phyloP scores from a whole-genome alignment of 352 stramenopile species.

The Phytophthora fragariae region DNA sequence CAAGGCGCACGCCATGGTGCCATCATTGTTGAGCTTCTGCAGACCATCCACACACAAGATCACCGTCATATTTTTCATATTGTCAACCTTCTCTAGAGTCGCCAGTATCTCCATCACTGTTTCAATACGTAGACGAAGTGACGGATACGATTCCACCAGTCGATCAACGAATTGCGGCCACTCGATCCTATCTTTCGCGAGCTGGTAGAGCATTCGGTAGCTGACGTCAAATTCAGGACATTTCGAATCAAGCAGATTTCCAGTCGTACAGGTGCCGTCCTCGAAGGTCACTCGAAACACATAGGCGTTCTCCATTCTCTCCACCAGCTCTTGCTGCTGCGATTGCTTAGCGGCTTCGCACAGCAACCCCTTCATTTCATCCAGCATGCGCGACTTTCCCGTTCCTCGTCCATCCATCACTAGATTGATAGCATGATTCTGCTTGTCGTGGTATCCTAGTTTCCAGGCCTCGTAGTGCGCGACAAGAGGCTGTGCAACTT shows the following conservation, averaged over 20 bases:
- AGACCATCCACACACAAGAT: constrained; percentile 43
- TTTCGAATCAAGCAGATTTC: neutral
- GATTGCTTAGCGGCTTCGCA: constrained; percentile 20
- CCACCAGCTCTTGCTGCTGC: neutral
- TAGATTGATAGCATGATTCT: neutral
- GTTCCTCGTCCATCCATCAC: constrained; percentile 11
- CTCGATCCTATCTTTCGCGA: constrained; percentile 5
- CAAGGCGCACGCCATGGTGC: constrained; percentile 5
- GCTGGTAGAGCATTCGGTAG: constrained; percentile 17
- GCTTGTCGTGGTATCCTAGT: neutral
- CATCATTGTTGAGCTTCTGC: constrained; percentile 33
- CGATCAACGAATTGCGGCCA: neutral
- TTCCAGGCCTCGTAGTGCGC: neutral
- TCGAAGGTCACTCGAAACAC: constrained; percentile 12
- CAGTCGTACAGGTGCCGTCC: neutral
- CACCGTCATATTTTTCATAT: constrained; percentile 39
- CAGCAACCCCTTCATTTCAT: constrained; percentile 40
- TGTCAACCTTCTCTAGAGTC: constrained; percentile 19
- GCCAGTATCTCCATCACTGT: constrained; percentile 17
- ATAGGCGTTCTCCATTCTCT: constrained; percentile 15
- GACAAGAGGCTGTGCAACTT: neutral
- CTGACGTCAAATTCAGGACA: constrained; percentile 13
- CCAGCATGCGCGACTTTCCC: constrained; percentile 36
- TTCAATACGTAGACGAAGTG: neutral
- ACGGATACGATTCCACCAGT: neutral